phyloP scores from a whole-genome alignment of 495 filamentous ascomycete genomes.

The Aspergillus incahuasiensis region DNA sequence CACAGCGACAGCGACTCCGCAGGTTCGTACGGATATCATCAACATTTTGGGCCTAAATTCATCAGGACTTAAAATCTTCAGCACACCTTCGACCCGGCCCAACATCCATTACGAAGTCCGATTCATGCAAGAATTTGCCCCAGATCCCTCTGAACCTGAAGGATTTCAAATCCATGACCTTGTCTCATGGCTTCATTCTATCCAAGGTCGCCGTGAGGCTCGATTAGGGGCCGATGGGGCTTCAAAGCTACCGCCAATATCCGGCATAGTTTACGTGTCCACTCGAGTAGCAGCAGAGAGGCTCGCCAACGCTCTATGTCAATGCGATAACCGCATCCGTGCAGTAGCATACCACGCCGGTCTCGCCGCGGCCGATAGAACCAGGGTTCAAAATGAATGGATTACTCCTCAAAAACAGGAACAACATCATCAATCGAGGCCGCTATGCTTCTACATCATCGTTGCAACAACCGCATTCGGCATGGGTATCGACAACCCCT shows the following conservation, averaged over 20 bases:
- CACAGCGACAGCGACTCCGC: slow-evolving; percentile 81
- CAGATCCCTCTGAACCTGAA: slow-evolving; percentile 23
- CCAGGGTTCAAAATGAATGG: slow-evolving; percentile 60
- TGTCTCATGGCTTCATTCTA: slow-evolving; percentile 65
- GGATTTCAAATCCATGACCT: slow-evolving; percentile 58
- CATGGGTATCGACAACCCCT: slow-evolving; percentile 95
- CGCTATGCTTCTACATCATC: slow-evolving; percentile 73
- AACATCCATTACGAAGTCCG: slow-evolving; percentile 92
- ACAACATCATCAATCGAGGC: slow-evolving; percentile 3
- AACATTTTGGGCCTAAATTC: slow-evolving; percentile 62
- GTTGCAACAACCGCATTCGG: slow-evolving; percentile 95
- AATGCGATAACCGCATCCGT: slow-evolving; percentile 30
- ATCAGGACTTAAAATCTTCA: slow-evolving; percentile 63
- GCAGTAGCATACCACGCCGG: slow-evolving; percentile 52
- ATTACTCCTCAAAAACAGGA: slow-evolving; percentile 54
- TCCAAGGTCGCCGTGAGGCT: slow-evolving; percentile 59
- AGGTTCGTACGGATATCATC: slow-evolving; percentile 77
- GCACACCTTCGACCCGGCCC: slow-evolving; percentile 70
- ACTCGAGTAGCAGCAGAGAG: slow-evolving; percentile 70
- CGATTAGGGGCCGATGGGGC: slow-evolving; percentile 32
- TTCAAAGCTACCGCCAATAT: slow-evolving; percentile 58
- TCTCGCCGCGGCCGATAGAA: slow-evolving; percentile 37
- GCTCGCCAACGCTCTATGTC: slow-evolving; percentile 50
- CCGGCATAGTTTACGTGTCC: slow-evolving; percentile 88
- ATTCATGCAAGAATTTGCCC: slow-evolving; percentile 60